These are phyloP conservation scores for Taphrina wiesneri DNA, from an alignment of 1,139 yeast species.

Conservation along the genomic window DNA sequence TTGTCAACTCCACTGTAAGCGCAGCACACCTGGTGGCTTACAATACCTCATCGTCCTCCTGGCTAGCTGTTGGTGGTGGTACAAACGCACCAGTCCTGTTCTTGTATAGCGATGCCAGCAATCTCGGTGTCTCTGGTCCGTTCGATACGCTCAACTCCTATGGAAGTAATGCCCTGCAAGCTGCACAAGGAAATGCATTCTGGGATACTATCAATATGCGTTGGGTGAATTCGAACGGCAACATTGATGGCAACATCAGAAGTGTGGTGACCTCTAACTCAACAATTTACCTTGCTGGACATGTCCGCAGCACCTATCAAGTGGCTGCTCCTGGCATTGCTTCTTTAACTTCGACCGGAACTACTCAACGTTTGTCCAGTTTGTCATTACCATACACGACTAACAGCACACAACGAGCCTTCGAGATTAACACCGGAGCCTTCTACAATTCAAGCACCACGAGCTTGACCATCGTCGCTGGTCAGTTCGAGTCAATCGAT, in stretches of 20 bases:
- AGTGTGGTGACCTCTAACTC: slow-evolving; percentile 3
- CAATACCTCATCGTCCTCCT: slow-evolving; percentile 42
- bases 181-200: slow-evolving; percentile 11
- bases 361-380: slow-evolving; percentile 7
- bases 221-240: slow-evolving; percentile 16
- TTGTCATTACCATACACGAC: not conserved
- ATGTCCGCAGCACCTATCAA: slow-evolving; percentile 14
- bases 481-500: slow-evolving; percentile 21
- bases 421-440: slow-evolving; percentile 17
- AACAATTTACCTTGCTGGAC: slow-evolving; percentile 36
- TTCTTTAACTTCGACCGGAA: slow-evolving; percentile 18
- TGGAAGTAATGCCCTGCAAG: not conserved
- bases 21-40: slow-evolving; percentile 42
- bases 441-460: slow-evolving; percentile 30
- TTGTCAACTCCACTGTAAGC: slow-evolving; percentile 44
- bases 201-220: slow-evolving; percentile 15
- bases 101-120: slow-evolving; percentile 44
- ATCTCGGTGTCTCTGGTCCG: slow-evolving; percentile 47
- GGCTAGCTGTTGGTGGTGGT: slow-evolving; percentile 43
- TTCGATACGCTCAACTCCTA: slow-evolving; percentile 40
- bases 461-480: slow-evolving; percentile 30
- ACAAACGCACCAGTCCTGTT: slow-evolving; percentile 42
- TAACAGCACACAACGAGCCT: not conserved
- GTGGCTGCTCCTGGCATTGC: slow-evolving; percentile 37
- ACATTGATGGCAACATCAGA: not conserved